Conservation (phyloP, 768 basidiomycete genomes). For the Phanerodontia chrysosporium region DNA sequence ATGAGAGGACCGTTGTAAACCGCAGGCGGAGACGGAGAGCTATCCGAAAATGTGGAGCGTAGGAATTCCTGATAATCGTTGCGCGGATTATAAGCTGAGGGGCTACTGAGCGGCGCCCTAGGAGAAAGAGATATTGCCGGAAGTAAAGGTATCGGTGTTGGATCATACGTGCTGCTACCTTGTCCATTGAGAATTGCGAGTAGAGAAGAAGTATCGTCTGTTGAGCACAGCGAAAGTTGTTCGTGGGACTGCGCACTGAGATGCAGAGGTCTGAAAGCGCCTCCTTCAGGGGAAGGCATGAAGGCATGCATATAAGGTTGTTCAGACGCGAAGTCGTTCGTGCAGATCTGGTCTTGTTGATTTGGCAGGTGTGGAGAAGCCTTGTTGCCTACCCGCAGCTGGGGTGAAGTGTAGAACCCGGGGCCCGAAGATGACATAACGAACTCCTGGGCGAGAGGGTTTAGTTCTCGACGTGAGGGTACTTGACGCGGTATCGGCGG, state of each 20-base stretch:
- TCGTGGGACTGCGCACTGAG: too few species aligned
- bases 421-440: background rate
- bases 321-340: background rate
- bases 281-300: background rate
- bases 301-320: background rate
- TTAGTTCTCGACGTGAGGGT: background rate
- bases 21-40: too few species aligned
- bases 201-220: background rate
- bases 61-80: background rate
- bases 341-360: background rate
- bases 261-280: background rate
- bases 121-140: too few species aligned
- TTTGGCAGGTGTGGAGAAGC: background rate
- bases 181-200: constrained; percentile 6
- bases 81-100: too few species aligned
- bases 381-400: background rate
- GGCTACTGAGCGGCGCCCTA: background rate
- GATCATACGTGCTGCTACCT: too few species aligned
- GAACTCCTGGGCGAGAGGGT: background rate
- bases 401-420: background rate
- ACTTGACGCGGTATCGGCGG: background rate
- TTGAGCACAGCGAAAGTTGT: background rate
- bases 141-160: too few species aligned
- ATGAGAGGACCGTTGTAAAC: background rate
- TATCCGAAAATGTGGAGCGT: background rate